phyloP scores from a whole-genome alignment of 2,329 filamentous ascomycete species.

The Dryadomyces quercivorus region DNA sequence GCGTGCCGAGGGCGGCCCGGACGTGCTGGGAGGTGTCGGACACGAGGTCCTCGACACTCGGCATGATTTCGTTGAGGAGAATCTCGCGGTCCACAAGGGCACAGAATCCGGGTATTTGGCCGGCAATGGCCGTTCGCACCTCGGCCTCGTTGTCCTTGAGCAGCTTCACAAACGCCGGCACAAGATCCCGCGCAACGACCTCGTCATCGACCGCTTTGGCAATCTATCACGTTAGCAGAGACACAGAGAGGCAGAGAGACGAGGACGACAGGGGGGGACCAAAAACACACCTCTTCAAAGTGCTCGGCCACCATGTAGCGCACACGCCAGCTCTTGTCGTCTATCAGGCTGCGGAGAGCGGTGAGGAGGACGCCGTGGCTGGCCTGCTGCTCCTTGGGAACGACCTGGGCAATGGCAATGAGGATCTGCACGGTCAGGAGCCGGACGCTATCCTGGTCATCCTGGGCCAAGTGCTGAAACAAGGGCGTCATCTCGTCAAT shows the following conservation, averaged over 20 bases:
- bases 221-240: slow-evolving; percentile 44
- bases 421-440: slow-evolving; percentile 92
- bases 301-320: slow-evolving; percentile 98
- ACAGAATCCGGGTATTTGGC: slow-evolving; percentile 97
- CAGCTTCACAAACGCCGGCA: slow-evolving; percentile 93
- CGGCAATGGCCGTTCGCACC: slow-evolving; percentile 90
- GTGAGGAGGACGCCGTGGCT: slow-evolving; percentile 90
- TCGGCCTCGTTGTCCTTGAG: slow-evolving; percentile 97
- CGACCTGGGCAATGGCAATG: slow-evolving; percentile 90
- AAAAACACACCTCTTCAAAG: slow-evolving; percentile 71
- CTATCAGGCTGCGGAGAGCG: slow-evolving; percentile 83
- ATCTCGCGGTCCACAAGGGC: slow-evolving; percentile 74
- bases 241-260: background rate
- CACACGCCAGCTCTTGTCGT: slow-evolving; percentile 99
- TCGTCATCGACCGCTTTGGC: slow-evolving; percentile 98
- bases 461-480: slow-evolving; percentile 90
- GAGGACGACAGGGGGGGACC: no score
- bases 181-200: slow-evolving; percentile 83
- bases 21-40: slow-evolving; percentile 96
- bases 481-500: slow-evolving; percentile 98
- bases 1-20: slow-evolving; percentile 83
- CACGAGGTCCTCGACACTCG: slow-evolving; percentile 88
- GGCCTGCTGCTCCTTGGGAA: slow-evolving; percentile 95
- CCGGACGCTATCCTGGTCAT: slow-evolving; percentile 96
- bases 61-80: slow-evolving; percentile 92